Evolutionary conservation across 2,329 filamentous ascomycete species (phyloP).

Genomic region (Alternaria tenuissima): DNA sequence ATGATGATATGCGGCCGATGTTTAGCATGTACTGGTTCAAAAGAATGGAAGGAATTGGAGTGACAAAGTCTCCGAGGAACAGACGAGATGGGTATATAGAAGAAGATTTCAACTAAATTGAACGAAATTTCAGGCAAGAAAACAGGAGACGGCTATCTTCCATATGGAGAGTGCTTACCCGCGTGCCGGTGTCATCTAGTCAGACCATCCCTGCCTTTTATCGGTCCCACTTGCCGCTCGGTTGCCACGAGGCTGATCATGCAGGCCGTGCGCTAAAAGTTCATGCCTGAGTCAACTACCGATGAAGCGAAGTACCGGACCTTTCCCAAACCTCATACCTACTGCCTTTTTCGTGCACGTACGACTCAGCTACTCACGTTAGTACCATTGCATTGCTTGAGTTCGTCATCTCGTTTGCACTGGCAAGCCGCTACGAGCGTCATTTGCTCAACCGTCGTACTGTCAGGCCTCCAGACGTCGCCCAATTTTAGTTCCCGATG

Average conservation of each 20-base stretch:
- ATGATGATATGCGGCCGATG: constrained; percentile 1
- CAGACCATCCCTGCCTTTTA: neutral
- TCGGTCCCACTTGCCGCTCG: constrained; percentile 4
- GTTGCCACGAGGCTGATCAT: constrained; percentile 3
- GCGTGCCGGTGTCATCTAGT: constrained; percentile 5
- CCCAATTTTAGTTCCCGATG: neutral
- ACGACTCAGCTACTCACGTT: neutral
- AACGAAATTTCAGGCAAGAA: constrained; percentile 1
- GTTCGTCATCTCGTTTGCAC: neutral
- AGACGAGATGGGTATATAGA: neutral
- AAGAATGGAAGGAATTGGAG: neutral
- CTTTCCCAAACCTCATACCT: neutral
- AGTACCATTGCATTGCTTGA: neutral
- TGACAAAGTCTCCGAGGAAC: neutral
- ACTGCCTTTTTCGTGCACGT: neutral
- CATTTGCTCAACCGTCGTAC: too few species aligned
- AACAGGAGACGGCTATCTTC: constrained; percentile 3
- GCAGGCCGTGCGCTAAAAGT: neutral
- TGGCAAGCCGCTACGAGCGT: neutral
- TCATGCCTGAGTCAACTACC: neutral
- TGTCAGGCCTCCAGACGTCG: neutral
- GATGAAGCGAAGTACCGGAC: neutral
- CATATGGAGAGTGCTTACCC: neutral
- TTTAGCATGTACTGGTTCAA: neutral
- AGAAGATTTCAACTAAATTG: neutral